These are phyloP conservation scores for Leccinellum luteum DNA, from an alignment of 768 basidiomycete species.

Conservation along the genomic window DNA sequence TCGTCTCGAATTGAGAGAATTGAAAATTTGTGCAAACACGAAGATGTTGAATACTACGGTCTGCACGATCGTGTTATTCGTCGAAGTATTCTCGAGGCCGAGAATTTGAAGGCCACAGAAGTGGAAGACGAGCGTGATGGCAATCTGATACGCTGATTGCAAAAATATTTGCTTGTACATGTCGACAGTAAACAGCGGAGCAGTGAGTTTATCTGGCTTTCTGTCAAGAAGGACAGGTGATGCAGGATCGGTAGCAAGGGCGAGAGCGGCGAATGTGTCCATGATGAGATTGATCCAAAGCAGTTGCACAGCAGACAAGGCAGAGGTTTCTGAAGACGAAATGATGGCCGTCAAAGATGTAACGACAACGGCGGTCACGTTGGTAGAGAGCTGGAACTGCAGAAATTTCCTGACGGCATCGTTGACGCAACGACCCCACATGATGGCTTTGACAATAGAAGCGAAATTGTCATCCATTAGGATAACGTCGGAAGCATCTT, in stretches of 20 bases:
- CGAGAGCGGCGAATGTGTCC: slow-evolving; percentile 98
- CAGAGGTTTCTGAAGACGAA: slow-evolving; percentile 71
- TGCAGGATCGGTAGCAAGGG: slow-evolving; percentile 95
- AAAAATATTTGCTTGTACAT: slow-evolving; percentile 97
- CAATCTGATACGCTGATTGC: slow-evolving; percentile 86
- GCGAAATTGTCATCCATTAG: slow-evolving; percentile 98
- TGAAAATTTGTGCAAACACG: slow-evolving; percentile 97
- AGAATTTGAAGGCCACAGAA: slow-evolving; percentile 78
- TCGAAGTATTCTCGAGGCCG: slow-evolving; percentile 40
- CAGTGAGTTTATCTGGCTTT: slow-evolving; percentile 85
- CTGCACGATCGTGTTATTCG: slow-evolving; percentile 51
- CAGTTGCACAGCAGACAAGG: slow-evolving; percentile 93
- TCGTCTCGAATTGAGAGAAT: slow-evolving; percentile 87
- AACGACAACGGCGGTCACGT: slow-evolving; percentile 92
- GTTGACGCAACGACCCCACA: slow-evolving; percentile 99
- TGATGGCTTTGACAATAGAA: slow-evolving; percentile 95
- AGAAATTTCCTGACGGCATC: slow-evolving; percentile 97
- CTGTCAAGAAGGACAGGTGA: slow-evolving; percentile 76
- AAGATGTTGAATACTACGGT: slow-evolving; percentile 98
- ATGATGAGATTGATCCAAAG: slow-evolving; percentile 99
- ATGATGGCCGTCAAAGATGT: slow-evolving; percentile 90
- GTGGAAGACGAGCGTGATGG: slow-evolving; percentile 84
- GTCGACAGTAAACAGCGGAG: slow-evolving; percentile 85
- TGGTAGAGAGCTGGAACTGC: slow-evolving; percentile 93
- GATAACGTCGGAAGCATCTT: slow-evolving; percentile 98